A percentile compares a stretch with the other conserved stretches of the same genome.
Evolutionary conservation across 2,329 filamentous ascomycete species (phyloP).

Genomic region (Colletotrichum cereale): DNA sequence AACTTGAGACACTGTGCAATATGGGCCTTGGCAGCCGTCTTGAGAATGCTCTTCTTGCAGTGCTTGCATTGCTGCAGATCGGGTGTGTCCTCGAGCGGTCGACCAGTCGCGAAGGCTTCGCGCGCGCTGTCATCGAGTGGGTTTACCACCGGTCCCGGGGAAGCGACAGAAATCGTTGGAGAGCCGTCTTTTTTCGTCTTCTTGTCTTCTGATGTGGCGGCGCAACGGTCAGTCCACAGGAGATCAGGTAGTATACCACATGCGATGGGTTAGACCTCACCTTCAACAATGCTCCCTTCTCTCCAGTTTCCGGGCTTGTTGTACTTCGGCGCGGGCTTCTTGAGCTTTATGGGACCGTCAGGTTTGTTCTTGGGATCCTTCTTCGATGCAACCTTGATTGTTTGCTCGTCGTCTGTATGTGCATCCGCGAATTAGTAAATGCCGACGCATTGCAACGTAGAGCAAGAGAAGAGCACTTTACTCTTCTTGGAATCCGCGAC

Average conservation of each 20-base stretch:
- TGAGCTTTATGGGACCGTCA: slow-evolving; percentile 70
- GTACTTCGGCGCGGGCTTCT: slow-evolving; percentile 72
- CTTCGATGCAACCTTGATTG: slow-evolving; percentile 73
- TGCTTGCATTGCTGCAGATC: slow-evolving; percentile 91
- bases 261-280: slow-evolving; percentile 52
- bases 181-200: slow-evolving; percentile 62
- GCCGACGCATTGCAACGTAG: too few species aligned
- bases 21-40: slow-evolving; percentile 80
- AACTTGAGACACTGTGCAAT: slow-evolving; percentile 86
- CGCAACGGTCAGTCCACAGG: slow-evolving; percentile 6
- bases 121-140: slow-evolving; percentile 81
- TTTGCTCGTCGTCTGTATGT: slow-evolving; percentile 65
- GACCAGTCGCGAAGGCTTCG: slow-evolving; percentile 84
- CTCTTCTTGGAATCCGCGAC: slow-evolving; percentile 40
- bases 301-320: slow-evolving; percentile 79
- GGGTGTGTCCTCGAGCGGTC: slow-evolving; percentile 82
- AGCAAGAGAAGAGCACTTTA: slow-evolving; percentile 7
- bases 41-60: slow-evolving; percentile 90
- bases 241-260: not conserved
- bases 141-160: slow-evolving; percentile 70
- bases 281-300: slow-evolving; percentile 73
- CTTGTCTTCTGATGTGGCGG: slow-evolving; percentile 61
- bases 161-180: slow-evolving; percentile 52
- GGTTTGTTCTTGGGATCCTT: slow-evolving; percentile 59
- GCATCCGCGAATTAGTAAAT: slow-evolving; percentile 4